These are phyloP conservation scores for Exophiala dermatitidis DNA, from an alignment of 2,329 filamentous ascomycete genomes.

Conservation along the genomic window DNA sequence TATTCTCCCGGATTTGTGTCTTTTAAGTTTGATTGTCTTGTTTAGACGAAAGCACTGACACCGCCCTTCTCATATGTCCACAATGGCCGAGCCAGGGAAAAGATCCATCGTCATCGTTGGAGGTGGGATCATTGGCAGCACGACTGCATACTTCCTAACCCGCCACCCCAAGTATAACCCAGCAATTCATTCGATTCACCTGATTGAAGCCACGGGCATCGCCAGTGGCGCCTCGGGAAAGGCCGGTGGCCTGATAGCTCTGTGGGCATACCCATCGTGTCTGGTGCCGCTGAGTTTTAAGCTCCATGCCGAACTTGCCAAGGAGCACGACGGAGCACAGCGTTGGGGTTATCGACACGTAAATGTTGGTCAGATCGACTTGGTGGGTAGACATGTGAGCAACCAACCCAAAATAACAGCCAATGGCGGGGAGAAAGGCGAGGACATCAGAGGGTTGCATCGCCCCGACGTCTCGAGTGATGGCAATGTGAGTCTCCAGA, in stretches of 20 bases:
- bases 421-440: conserved; percentile 27
- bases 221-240: conserved; percentile 93
- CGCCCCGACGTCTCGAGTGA: conserved; percentile 16
- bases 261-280: conserved; percentile 82
- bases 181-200: conserved; percentile 66
- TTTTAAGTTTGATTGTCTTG: background rate
- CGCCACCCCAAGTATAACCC: conserved; percentile 75
- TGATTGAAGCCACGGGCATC: conserved; percentile 78
- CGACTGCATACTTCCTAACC: conserved; percentile 84
- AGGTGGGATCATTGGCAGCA: conserved; percentile 87
- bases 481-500: conserved; percentile 47
- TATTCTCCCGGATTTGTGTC: background rate
- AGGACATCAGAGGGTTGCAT: conserved; percentile 26
- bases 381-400: conserved; percentile 36
- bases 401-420: conserved; percentile 25
- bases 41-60: no score
- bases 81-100: conserved; percentile 11
- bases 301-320: conserved; percentile 76
- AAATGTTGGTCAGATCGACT: conserved; percentile 61
- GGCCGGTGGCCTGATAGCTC: conserved; percentile 78
- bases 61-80: background rate
- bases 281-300: conserved; percentile 81
- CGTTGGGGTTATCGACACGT: conserved; percentile 82
- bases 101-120: conserved; percentile 43
- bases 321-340: conserved; percentile 68